phyloP scores from a whole-genome alignment of 2,329 filamentous ascomycete species.

The Verticillium klebahnii region DNA sequence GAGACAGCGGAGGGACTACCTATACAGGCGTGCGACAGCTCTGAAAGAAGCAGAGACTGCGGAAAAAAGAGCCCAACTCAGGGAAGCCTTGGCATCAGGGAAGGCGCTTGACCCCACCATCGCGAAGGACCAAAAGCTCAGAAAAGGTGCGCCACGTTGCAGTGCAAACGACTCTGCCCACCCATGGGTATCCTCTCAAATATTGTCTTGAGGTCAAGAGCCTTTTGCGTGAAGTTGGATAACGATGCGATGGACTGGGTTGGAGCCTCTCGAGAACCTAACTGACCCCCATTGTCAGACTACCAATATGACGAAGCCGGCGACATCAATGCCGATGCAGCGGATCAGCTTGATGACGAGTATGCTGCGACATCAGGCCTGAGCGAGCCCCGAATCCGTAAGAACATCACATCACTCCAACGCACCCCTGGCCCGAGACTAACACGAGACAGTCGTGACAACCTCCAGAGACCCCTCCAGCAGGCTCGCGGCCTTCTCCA shows the following conservation, averaged over 20 bases:
- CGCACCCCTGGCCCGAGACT: slow-evolving; percentile 35
- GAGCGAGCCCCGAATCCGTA: slow-evolving; percentile 58
- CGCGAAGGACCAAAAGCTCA: slow-evolving; percentile 76
- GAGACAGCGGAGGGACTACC: slow-evolving; percentile 47
- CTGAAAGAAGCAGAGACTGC: slow-evolving; percentile 89
- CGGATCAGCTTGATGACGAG: slow-evolving; percentile 75
- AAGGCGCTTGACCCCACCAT: slow-evolving; percentile 79
- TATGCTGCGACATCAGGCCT: slow-evolving; percentile 89
- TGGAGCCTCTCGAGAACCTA: background rate
- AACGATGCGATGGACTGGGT: background rate
- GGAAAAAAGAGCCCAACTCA: slow-evolving; percentile 83
- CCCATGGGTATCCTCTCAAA: no score
- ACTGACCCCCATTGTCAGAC: slow-evolving; percentile 37
- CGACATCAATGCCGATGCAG: slow-evolving; percentile 63
- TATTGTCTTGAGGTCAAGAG: no score
- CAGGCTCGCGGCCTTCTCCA: slow-evolving; percentile 82
- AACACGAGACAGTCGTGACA: slow-evolving; percentile 36
- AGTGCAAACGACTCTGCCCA: background rate
- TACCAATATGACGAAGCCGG: slow-evolving; percentile 90
- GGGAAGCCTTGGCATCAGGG: slow-evolving; percentile 81
- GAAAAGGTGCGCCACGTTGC: background rate
- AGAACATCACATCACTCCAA: background rate
- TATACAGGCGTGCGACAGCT: slow-evolving; percentile 84
- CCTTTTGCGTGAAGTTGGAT: no score
- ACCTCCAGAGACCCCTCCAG: slow-evolving; percentile 86